A percentile compares a stretch with the other conserved stretches of the same genome.
Evolutionary conservation across 2,329 filamentous ascomycete species (phyloP).

Genomic region (Hymenoscyphus linearis): DNA sequence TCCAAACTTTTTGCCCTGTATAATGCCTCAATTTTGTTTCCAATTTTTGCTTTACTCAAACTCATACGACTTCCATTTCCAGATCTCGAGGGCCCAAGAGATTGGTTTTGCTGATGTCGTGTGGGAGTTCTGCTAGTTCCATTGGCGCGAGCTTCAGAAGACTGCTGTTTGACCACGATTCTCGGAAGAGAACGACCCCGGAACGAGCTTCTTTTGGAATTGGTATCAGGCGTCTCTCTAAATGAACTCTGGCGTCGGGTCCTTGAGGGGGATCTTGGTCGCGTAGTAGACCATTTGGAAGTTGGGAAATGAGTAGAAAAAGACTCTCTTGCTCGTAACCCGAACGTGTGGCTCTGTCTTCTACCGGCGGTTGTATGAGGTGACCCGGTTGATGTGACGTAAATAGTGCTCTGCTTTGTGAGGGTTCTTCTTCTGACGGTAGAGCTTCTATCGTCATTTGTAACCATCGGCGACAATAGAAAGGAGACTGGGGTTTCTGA

Average conservation of each 20-base stretch:
- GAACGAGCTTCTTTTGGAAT: not conserved
- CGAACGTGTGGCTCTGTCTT: conserved; percentile 9
- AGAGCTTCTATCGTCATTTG: not conserved
- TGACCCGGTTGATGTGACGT: not conserved
- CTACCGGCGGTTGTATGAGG: not conserved
- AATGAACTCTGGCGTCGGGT: not conserved
- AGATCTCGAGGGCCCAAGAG: not conserved
- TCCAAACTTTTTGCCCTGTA: conserved; percentile 22
- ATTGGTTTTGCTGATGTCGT: not conserved
- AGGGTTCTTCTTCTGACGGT: not conserved
- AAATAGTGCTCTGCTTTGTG: not conserved
- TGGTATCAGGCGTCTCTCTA: not conserved
- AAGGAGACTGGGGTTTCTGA: not conserved
- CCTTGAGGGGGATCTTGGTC: not conserved
- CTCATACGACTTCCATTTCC: conserved; percentile 3
- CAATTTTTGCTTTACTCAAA: conserved; percentile 12
- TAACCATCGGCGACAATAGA: not conserved
- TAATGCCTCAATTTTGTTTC: conserved; percentile 23
- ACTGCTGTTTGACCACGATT: not conserved
- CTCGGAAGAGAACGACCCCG: not conserved
- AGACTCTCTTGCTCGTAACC: conserved; percentile 9
- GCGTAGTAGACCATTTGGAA: conserved; percentile 4
- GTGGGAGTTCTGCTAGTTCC: not conserved
- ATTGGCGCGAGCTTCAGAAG: not conserved
- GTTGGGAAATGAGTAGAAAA: conserved; percentile 7